Evolutionary conservation across 2,329 filamentous ascomycete species (phyloP).

Genomic region (Xylariaceae sp.): DNA sequence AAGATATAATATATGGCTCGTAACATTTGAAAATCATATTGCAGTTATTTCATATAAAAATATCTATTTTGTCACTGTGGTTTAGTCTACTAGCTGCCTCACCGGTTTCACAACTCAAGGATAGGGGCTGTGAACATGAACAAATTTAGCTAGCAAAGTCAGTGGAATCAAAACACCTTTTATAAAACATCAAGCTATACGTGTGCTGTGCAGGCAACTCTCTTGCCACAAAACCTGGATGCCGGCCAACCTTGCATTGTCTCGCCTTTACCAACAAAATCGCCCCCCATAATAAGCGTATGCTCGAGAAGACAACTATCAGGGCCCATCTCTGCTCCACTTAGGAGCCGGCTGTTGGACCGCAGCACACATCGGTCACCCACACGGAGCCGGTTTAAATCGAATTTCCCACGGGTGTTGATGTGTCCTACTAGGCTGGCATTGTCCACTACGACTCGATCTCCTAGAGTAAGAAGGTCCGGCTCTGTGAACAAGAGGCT

Average conservation of each 20-base stretch:
- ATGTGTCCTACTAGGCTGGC: conserved; percentile 59
- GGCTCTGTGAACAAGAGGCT: conserved; percentile 60
- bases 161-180: too few relatives aligned
- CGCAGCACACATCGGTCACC: conserved; percentile 56
- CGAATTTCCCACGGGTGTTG: conserved; percentile 59
- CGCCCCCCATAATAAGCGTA: conserved; percentile 59
- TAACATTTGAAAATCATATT: too few relatives aligned
- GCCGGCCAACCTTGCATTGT: conserved; percentile 61
- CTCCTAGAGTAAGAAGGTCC: conserved; percentile 56
- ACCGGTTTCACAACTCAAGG: too few relatives aligned
- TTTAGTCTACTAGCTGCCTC: too few relatives aligned
- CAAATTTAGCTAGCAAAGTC: too few relatives aligned
- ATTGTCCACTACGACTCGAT: conserved; percentile 57
- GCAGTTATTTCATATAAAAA: too few relatives aligned
- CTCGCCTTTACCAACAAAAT: conserved; percentile 52
- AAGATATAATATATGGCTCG: too few relatives aligned
- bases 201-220: neutral
- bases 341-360: conserved; percentile 54
- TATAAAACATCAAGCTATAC: neutral
- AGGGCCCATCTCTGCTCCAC: conserved; percentile 54
- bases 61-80: too few relatives aligned
- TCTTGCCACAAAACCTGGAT: conserved; percentile 25
- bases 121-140: too few relatives aligned
- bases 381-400: conserved; percentile 54
- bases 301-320: conserved; percentile 60